Conservation (phyloP, 2,329 filamentous ascomycete genomes). For the Talaromyces piceae region DNA sequence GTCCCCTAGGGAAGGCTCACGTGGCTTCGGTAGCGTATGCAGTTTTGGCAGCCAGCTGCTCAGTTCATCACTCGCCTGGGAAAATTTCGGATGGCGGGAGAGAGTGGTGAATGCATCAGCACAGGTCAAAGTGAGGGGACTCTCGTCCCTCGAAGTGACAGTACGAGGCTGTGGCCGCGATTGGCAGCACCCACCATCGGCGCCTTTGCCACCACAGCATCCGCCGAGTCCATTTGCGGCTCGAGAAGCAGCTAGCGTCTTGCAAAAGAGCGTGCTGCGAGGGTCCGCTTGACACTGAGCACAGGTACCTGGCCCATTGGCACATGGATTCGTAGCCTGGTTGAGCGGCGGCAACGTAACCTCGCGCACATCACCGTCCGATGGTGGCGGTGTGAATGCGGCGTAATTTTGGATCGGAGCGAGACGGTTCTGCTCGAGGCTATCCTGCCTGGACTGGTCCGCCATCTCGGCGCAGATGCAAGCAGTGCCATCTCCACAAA, state of each 20-base stretch:
- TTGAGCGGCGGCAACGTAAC: conserved; percentile 36
- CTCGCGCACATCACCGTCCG: conserved; percentile 52
- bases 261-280: conserved; percentile 74
- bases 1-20: conserved; percentile 25
- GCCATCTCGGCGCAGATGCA: conserved; percentile 70
- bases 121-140: conserved; percentile 57
- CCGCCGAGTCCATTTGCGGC: conserved; percentile 38
- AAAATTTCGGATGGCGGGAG: conserved; percentile 68
- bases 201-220: conserved; percentile 56
- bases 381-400: conserved; percentile 47
- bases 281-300: conserved; percentile 71
- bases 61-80: conserved; percentile 64
- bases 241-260: conserved; percentile 62
- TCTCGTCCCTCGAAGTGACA: conserved; percentile 26
- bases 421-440: conserved; percentile 31
- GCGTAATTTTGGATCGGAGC: conserved; percentile 41
- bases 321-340: conserved; percentile 39
- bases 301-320: conserved; percentile 69
- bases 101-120: conserved; percentile 74
- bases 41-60: conserved; percentile 69
- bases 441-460: conserved; percentile 38
- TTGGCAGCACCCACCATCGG: conserved; percentile 57
- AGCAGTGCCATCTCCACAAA: conserved; percentile 74
- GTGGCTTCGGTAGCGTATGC: conserved; percentile 45
- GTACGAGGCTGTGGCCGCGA: conserved; percentile 23